phyloP scores from a whole-genome alignment of 345 rosid species.

The Moricandia moricandioides region DNA sequence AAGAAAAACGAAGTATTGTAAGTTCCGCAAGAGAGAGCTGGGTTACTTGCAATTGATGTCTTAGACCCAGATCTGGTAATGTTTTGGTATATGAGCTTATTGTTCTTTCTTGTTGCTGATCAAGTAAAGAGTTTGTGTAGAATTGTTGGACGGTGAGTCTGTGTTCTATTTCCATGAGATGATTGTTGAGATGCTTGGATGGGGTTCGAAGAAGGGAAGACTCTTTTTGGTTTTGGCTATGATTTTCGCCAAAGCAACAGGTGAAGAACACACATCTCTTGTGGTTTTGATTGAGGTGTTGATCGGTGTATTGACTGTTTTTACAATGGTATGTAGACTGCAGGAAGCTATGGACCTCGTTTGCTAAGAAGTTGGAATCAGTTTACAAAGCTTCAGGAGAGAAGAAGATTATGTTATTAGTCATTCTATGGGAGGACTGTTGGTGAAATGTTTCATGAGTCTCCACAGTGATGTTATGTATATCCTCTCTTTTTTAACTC shows the following conservation, averaged over 20 bases:
- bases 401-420: slow-evolving; percentile 77
- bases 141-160: slow-evolving; percentile 76
- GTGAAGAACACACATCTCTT: slow-evolving; percentile 35
- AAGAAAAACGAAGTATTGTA: slow-evolving; percentile 52
- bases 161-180: slow-evolving; percentile 91
- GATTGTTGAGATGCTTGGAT: slow-evolving; percentile 84
- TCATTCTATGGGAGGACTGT: slow-evolving; percentile 97
- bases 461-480: slow-evolving; percentile 70
- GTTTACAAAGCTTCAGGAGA: slow-evolving; percentile 79
- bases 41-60: slow-evolving; percentile 76
- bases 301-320: slow-evolving; percentile 6
- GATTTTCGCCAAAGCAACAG: slow-evolving; percentile 98
- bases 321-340: slow-evolving; percentile 45
- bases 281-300: neutral
- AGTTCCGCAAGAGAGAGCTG: slow-evolving; percentile 95
- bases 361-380: slow-evolving; percentile 66
- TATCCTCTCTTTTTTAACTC: neutral
- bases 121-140: slow-evolving; percentile 38
- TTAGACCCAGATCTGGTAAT: slow-evolving; percentile 96
- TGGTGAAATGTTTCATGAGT: slow-evolving; percentile 91
- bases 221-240: slow-evolving; percentile 93
- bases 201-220: slow-evolving; percentile 98
- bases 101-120: slow-evolving; percentile 11
- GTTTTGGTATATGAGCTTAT: neutral
- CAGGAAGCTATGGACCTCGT: slow-evolving; percentile 62